phyloP scores from a whole-genome alignment of 768 basidiomycete genomes.

The Rhizopogon rudus region DNA sequence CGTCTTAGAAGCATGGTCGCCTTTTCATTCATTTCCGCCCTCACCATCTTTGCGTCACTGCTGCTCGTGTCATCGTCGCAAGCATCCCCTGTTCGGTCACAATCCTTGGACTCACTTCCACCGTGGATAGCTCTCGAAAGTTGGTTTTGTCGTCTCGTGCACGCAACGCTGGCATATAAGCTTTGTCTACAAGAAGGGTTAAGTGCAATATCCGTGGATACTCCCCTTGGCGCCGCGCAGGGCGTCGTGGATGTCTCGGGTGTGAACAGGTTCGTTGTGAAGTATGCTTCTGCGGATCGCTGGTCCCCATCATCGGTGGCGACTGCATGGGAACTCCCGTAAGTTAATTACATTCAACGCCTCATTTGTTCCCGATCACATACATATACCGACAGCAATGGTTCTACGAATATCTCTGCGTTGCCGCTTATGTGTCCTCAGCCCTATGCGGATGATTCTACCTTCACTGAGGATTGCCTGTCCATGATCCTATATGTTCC shows the following conservation, averaged over 20 bases:
- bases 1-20: slow-evolving; percentile 28
- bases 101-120: slow-evolving; percentile 18
- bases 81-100: slow-evolving; percentile 25
- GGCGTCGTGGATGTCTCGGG: slow-evolving; percentile 46
- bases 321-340: slow-evolving; percentile 62
- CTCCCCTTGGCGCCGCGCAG: slow-evolving; percentile 51
- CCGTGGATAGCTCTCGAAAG: slow-evolving; percentile 21
- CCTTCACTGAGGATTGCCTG: slow-evolving; percentile 73
- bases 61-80: slow-evolving; percentile 22
- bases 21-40: slow-evolving; percentile 22
- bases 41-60: slow-evolving; percentile 20
- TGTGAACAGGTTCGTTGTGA: slow-evolving; percentile 56
- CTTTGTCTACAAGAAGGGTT: slow-evolving; percentile 36
- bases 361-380: background rate
- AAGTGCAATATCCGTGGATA: slow-evolving; percentile 29
- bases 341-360: slow-evolving; percentile 21
- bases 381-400: slow-evolving; percentile 34
- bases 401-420: slow-evolving; percentile 42
- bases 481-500: slow-evolving; percentile 75
- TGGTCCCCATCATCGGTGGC: slow-evolving; percentile 55
- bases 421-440: slow-evolving; percentile 77
- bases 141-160: slow-evolving; percentile 42
- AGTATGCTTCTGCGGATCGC: slow-evolving; percentile 58
- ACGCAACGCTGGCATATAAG: slow-evolving; percentile 26
- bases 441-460: slow-evolving; percentile 40